Conservation (phyloP, 2,329 filamentous ascomycete genomes). For the Orbilia oligospora region DNA sequence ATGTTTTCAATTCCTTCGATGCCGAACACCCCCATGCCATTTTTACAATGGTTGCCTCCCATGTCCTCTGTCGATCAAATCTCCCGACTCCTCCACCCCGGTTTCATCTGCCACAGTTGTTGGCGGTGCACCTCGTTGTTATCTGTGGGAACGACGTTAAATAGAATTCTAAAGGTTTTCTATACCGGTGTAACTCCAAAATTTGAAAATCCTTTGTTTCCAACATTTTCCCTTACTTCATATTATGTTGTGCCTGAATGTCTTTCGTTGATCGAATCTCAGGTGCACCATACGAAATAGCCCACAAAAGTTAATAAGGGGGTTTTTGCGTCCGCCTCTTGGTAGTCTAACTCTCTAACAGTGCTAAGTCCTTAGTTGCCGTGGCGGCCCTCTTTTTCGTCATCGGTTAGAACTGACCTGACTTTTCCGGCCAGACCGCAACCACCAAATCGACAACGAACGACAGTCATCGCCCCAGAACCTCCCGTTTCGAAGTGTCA, state of each 20-base stretch:
- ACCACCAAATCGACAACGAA: slow-evolving; percentile 1
- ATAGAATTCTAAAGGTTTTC: slow-evolving; percentile 3
- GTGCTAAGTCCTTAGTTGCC: background rate
- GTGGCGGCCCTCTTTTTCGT: slow-evolving; percentile 15
- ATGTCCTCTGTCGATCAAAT: slow-evolving; percentile 37
- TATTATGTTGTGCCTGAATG: slow-evolving; percentile 19
- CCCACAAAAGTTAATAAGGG: background rate
- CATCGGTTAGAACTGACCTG: slow-evolving; percentile 36
- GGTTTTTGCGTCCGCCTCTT: background rate
- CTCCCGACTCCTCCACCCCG: slow-evolving; percentile 24
- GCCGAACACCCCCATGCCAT: slow-evolving; percentile 26
- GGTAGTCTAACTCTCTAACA: slow-evolving; percentile 36
- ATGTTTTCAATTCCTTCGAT: slow-evolving; percentile 17
- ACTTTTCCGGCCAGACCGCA: slow-evolving; percentile 36
- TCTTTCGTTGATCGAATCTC: slow-evolving; percentile 32
- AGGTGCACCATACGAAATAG: background rate
- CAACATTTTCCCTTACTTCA: slow-evolving; percentile 18
- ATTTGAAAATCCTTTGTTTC: slow-evolving; percentile 17
- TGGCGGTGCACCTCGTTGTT: slow-evolving; percentile 34
- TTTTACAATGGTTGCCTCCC: slow-evolving; percentile 31
- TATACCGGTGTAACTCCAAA: slow-evolving; percentile 19
- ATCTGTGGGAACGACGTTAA: slow-evolving; percentile 11
- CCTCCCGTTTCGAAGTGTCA: slow-evolving; percentile 25
- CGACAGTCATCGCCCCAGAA: slow-evolving; percentile 35
- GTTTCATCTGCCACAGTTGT: slow-evolving; percentile 40